A percentile compares a stretch with the other conserved stretches of the same genome.
Conservation (phyloP, 2,329 filamentous ascomycete species). For the Hymenoscyphus infarciens region DNA sequence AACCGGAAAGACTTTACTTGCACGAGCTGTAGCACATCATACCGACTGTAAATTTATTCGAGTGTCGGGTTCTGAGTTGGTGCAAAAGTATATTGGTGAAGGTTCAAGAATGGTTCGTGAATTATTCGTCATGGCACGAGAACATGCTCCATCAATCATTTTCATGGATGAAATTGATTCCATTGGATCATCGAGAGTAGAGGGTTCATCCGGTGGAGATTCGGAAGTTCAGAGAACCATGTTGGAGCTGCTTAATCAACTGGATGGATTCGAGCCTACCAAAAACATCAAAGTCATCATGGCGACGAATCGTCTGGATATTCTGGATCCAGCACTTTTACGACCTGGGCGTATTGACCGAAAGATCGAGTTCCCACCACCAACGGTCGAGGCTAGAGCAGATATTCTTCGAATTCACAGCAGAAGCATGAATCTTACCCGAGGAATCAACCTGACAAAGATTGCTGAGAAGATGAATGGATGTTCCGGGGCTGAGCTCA, state of each 20-base stretch:
- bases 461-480: slow-evolving; percentile 99
- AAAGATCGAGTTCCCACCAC: slow-evolving; percentile 98
- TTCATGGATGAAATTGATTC: slow-evolving; percentile 99
- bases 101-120: slow-evolving; percentile 98
- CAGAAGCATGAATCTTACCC: slow-evolving; percentile 96
- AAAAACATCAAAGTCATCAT: slow-evolving; percentile 99
- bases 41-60: slow-evolving; percentile 99
- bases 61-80: slow-evolving; percentile 91
- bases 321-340: slow-evolving; percentile 89
- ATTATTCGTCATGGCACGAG: slow-evolving; percentile 97
- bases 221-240: slow-evolving; percentile 98
- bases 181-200: slow-evolving; percentile 94
- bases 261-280: slow-evolving; percentile 97
- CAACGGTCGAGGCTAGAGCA: slow-evolving; percentile 90
- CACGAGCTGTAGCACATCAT: slow-evolving; percentile 94
- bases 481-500: slow-evolving; percentile 93
- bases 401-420: slow-evolving; percentile 98
- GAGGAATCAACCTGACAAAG: slow-evolving; percentile 96
- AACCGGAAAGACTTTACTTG: slow-evolving; percentile 93
- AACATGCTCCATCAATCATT: slow-evolving; percentile 97
- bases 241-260: slow-evolving; percentile 95
- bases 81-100: slow-evolving; percentile 99
- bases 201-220: slow-evolving; percentile 91
- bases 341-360: slow-evolving; percentile 97
- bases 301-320: slow-evolving; percentile 97